These are phyloP conservation scores for Uncinocarpus reesii DNA, from an alignment of 2,329 filamentous ascomycete species.

Conservation along the genomic window DNA sequence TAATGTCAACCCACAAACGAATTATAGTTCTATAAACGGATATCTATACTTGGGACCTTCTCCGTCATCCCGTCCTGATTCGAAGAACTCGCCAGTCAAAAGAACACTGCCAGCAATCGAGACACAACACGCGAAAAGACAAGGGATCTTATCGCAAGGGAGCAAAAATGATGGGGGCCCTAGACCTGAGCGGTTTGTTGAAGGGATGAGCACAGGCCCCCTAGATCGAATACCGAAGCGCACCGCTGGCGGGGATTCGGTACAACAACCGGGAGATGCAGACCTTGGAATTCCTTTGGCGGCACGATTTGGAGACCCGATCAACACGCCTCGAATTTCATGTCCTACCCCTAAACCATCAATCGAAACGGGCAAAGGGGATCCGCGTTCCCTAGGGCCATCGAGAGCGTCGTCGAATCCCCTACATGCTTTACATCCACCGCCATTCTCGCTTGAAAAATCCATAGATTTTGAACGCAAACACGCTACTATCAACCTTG, in stretches of 20 bases:
- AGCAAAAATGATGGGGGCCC: neutral
- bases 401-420: too few relatives aligned
- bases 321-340: neutral
- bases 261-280: neutral
- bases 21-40: neutral
- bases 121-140: too few relatives aligned
- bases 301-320: neutral
- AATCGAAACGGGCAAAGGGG: neutral
- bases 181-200: neutral
- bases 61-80: too few relatives aligned
- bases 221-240: neutral
- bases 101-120: too few relatives aligned
- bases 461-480: conserved; percentile 35
- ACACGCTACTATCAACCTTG: conserved; percentile 25
- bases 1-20: neutral
- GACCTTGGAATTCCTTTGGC: neutral
- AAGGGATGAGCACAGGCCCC: neutral
- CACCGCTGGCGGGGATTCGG: neutral
- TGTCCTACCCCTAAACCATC: neutral
- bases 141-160: too few relatives aligned
- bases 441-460: conserved; percentile 16
- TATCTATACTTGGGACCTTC: neutral
- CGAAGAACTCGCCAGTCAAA: too few relatives aligned
- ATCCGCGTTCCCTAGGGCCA: too few relatives aligned
- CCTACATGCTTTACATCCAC: conserved; percentile 10